phyloP scores from a whole-genome alignment of 768 basidiomycete genomes.

The Tricholoma bakamatsutake region DNA sequence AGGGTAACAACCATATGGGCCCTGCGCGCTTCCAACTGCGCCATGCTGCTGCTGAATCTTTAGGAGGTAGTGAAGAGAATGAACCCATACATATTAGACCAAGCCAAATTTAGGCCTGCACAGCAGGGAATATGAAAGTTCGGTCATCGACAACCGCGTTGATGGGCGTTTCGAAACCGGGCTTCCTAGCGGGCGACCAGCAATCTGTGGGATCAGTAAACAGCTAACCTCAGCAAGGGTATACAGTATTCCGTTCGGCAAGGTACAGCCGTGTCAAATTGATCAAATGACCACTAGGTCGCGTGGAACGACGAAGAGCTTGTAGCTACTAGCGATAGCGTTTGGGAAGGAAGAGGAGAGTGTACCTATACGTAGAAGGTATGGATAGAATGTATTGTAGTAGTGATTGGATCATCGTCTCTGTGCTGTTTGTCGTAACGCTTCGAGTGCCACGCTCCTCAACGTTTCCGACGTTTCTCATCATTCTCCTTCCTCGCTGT shows the following conservation, averaged over 20 bases:
- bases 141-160: too few species aligned
- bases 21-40: constrained; percentile 19
- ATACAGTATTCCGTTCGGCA: not conserved
- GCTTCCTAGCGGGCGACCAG: too few species aligned
- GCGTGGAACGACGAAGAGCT: not conserved
- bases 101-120: too few species aligned
- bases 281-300: not conserved
- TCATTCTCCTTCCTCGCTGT: not conserved
- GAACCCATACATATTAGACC: too few species aligned
- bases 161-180: not conserved
- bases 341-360: not conserved
- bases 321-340: too few species aligned
- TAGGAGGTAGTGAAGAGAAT: too few species aligned
- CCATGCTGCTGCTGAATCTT: constrained; percentile 14
- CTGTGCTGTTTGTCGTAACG: not conserved
- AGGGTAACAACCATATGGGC: constrained; percentile 13
- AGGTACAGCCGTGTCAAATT: not conserved
- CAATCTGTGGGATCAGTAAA: too few species aligned
- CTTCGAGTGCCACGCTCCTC: constrained; percentile 5
- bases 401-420: not conserved
- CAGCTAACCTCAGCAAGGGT: not conserved
- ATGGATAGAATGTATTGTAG: not conserved
- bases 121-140: too few species aligned
- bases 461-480: constrained; percentile 1
- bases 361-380: not conserved